phyloP scores from a whole-genome alignment of 495 filamentous ascomycete genomes.

The Filosporella fistucella region DNA sequence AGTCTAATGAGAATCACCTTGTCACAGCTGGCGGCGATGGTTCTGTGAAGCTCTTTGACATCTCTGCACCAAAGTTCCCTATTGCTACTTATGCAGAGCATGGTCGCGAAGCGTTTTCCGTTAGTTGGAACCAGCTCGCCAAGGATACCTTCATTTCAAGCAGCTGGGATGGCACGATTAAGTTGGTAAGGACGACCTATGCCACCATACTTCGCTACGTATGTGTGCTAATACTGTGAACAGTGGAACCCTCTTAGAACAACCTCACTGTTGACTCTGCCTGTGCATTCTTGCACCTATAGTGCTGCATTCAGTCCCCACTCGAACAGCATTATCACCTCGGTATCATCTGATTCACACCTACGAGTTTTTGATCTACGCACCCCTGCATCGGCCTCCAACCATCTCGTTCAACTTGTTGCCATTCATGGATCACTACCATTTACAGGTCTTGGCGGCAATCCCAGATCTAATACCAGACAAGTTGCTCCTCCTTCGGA shows the following conservation, averaged over 20 bases:
- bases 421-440: slow-evolving; percentile 65
- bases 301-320: slow-evolving; percentile 77
- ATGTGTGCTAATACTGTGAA: background rate
- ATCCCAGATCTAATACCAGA: background rate
- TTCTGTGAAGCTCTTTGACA: slow-evolving; percentile 90
- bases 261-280: slow-evolving; percentile 74
- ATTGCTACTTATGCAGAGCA: slow-evolving; percentile 88
- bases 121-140: slow-evolving; percentile 85
- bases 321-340: slow-evolving; percentile 70
- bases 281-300: slow-evolving; percentile 89
- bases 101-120: slow-evolving; percentile 83
- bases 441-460: slow-evolving; percentile 20
- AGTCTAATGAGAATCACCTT: slow-evolving; percentile 90
- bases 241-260: slow-evolving; percentile 73
- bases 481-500: slow-evolving; percentile 48
- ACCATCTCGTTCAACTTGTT: slow-evolving; percentile 73
- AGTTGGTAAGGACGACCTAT: slow-evolving; percentile 51
- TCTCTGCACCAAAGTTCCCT: slow-evolving; percentile 71
- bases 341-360: slow-evolving; percentile 79
- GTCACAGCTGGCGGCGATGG: slow-evolving; percentile 86
- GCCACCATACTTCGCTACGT: slow-evolving; percentile 1
- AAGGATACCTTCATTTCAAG: slow-evolving; percentile 85
- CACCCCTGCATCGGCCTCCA: slow-evolving; percentile 71
- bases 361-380: slow-evolving; percentile 87
- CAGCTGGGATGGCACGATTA: slow-evolving; percentile 92